Conservation (phyloP, 768 basidiomycete species). For the Candolleomyces efflorescens region DNA sequence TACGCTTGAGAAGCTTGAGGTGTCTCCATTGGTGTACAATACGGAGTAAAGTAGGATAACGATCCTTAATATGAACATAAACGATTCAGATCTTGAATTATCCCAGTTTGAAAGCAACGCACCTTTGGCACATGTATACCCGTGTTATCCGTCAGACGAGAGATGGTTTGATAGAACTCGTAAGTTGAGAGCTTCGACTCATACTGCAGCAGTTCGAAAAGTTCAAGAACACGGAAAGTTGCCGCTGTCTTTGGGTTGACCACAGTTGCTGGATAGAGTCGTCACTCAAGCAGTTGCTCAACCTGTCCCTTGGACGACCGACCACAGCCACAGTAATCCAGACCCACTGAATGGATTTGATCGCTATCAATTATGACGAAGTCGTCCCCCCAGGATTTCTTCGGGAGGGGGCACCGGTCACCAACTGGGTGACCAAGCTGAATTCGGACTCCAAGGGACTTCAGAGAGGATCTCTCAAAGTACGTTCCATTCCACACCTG, state of each 20-base stretch:
- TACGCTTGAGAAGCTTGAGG: constrained; percentile 19
- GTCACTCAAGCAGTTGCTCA: background rate
- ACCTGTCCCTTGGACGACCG: background rate
- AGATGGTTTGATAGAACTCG: constrained; percentile 22
- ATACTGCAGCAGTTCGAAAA: background rate
- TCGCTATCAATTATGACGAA: background rate
- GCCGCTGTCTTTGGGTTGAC: background rate
- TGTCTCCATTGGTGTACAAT: constrained; percentile 20
- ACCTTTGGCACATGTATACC: constrained; percentile 14
- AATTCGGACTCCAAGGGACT: background rate
- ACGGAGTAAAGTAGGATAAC: constrained; percentile 23
- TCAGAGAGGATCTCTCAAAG: background rate
- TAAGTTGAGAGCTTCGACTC: constrained; percentile 22
- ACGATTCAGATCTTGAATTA: no score
- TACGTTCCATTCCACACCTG: background rate
- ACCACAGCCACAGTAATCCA: background rate
- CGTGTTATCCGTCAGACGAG: constrained; percentile 20
- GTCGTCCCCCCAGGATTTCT: background rate
- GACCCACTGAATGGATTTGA: background rate
- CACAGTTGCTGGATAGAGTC: background rate
- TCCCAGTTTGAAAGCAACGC: background rate
- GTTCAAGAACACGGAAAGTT: background rate
- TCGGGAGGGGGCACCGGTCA: background rate
- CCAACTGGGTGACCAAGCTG: background rate
- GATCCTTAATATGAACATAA: constrained; percentile 14